Evolutionary conservation across 129 eudicot genomes (phyloP).

Genomic region (Artemisia annua): DNA sequence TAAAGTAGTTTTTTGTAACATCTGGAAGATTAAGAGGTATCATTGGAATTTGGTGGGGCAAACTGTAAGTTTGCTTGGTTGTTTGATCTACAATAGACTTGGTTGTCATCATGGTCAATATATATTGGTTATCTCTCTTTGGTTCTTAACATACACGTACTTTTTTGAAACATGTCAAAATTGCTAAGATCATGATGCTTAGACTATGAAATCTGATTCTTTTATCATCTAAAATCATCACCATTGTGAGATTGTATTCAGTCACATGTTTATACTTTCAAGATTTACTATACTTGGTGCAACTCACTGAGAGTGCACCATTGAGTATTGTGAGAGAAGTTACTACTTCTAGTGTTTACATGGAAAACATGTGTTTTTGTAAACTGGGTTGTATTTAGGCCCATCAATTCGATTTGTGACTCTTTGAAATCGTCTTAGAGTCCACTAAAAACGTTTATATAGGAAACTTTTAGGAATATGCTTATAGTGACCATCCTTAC

Average conservation of each 20-base stretch:
- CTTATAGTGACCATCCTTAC: no score
- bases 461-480: no score
- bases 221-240: background rate
- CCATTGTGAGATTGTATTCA: background rate
- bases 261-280: background rate
- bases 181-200: background rate
- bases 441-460: no score
- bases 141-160: background rate
- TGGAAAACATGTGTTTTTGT: background rate
- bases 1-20: background rate
- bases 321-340: background rate
- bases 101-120: background rate
- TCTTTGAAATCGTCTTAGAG: background rate
- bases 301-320: background rate
- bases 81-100: background rate
- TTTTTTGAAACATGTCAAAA: background rate
- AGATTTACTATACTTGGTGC: background rate
- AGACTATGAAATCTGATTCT: background rate
- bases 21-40: background rate
- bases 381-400: background rate
- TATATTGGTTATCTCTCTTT: background rate
- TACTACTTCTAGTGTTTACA: background rate
- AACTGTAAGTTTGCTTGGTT: background rate
- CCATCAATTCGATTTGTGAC: background rate
- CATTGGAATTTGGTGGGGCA: background rate